Evolutionary conservation across 176 grass and related monocot species (phyloP), one percentile per base, ranked within the genome.

Genomic region (Ensete glaucum): DNA sequence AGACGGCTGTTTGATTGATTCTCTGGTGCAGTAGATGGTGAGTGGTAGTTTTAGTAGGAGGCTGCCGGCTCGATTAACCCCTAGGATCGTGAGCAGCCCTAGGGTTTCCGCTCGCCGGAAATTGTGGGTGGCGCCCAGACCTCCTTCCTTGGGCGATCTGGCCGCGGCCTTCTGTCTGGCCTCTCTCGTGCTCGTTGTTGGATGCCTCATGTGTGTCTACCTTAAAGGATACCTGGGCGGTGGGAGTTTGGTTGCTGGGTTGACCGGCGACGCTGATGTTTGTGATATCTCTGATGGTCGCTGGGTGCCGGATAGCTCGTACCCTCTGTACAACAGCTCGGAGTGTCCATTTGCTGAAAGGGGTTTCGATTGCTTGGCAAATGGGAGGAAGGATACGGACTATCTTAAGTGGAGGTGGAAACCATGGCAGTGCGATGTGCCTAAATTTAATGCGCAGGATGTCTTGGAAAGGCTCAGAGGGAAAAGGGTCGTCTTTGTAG

Each of bases 401-500:
- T 98, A 94, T 73, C 85, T 91, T 24, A 98, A 94, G 73, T 94
- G 95, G 95, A 89, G 90, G 75, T 98, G 95, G 95, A 93, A 94
- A 81, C 95, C 88, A 2, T 77, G 81, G 80, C 26, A 75, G 2
- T 98, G 95, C 49, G 80, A 94, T 29, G 51, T 98, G 72, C 88
- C 86, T 0, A 65, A 79, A 29, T 94, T 94, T 83, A 73, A 84
- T 71, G 88, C 80, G 8, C 69, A 52, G 1, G 73, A 73, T 53
- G 64, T 83, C 27, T 63, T 98, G 69, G 80, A 93, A 60, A 85
- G 84, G 80, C 84, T 98, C 1, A 89, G 88, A 71, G 90, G 88
- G 63, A 98, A 98, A 81, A 81, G 85, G 65, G 86, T 98, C 43
- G 88, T 91, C 16, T 93, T 98, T 62, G 86, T 99, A 13, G 95